phyloP scores from a whole-genome alignment of 345 rosid genomes.

The Balakata baccata region DNA sequence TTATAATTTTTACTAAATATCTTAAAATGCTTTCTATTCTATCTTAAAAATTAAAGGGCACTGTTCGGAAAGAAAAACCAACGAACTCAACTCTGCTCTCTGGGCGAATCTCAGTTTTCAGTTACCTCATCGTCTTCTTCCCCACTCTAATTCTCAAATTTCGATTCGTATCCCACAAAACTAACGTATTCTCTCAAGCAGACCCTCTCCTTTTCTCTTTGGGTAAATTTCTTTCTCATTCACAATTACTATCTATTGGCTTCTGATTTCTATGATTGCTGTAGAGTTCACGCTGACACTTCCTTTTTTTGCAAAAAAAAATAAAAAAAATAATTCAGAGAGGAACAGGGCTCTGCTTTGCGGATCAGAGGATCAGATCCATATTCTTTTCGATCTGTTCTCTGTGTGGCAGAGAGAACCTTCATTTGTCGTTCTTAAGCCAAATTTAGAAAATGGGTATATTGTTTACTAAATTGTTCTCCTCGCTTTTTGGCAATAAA shows the following conservation, averaged over 20 bases:
- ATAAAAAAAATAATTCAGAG: background rate
- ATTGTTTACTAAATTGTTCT: constrained; percentile 24
- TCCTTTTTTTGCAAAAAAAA: background rate
- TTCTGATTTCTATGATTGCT: background rate
- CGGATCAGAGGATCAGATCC: constrained; percentile 16
- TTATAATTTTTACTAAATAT: too few species aligned
- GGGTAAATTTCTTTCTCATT: background rate
- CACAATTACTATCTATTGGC: too few species aligned
- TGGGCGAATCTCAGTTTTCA: background rate
- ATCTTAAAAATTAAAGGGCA: too few species aligned
- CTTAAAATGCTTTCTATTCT: too few species aligned
- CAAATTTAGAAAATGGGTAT: constrained; percentile 12
- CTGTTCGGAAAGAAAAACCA: background rate
- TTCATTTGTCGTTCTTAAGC: background rate
- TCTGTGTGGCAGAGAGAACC: background rate
- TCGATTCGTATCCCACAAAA: background rate
- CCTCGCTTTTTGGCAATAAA: constrained; percentile 25
- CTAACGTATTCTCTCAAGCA: background rate
- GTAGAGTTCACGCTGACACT: background rate
- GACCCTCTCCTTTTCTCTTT: constrained; percentile 19
- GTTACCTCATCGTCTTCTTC: background rate
- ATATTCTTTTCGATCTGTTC: constrained; percentile 13
- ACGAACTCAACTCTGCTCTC: background rate
- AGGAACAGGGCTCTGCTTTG: constrained; percentile 18
- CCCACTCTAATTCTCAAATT: background rate